phyloP scores from a whole-genome alignment of 768 basidiomycete genomes.

The Lanmaoa pseudosensibilis region DNA sequence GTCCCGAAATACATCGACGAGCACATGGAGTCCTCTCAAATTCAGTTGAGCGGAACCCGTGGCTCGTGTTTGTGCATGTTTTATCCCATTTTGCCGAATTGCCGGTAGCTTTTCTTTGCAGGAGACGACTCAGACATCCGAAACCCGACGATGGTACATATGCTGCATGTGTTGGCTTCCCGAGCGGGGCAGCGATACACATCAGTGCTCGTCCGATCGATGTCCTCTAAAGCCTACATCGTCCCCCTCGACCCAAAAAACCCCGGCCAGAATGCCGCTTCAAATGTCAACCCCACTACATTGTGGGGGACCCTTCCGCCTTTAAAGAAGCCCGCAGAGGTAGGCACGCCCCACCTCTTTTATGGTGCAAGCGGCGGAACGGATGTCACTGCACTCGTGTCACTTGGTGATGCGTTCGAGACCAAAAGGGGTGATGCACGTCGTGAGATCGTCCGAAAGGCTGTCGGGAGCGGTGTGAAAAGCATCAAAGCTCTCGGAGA shows the following conservation, averaged over 20 bases:
- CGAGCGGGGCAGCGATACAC: constrained; percentile 20
- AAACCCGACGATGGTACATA: constrained; percentile 25
- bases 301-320: constrained; percentile 55
- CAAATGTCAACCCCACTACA: constrained; percentile 44
- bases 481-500: constrained; percentile 59
- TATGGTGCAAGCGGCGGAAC: constrained; percentile 49
- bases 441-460: constrained; percentile 68
- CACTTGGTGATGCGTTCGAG: constrained; percentile 56
- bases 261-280: constrained; percentile 28
- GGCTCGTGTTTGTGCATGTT: constrained; percentile 11
- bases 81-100: background rate
- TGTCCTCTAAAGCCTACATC: constrained; percentile 58
- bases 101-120: background rate
- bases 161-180: constrained; percentile 17
- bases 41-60: background rate
- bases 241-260: constrained; percentile 55
- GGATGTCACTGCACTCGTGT: constrained; percentile 52
- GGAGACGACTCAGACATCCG: constrained; percentile 17
- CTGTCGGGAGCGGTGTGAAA: constrained; percentile 73
- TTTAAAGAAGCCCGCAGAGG: constrained; percentile 53
- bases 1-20: background rate
- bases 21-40: background rate
- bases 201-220: constrained; percentile 34
- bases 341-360: constrained; percentile 64
- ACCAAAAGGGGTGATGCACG: constrained; percentile 44